Conservation (phyloP, 495 filamentous ascomycete species). For the Massariosphaeria phaeospora region DNA sequence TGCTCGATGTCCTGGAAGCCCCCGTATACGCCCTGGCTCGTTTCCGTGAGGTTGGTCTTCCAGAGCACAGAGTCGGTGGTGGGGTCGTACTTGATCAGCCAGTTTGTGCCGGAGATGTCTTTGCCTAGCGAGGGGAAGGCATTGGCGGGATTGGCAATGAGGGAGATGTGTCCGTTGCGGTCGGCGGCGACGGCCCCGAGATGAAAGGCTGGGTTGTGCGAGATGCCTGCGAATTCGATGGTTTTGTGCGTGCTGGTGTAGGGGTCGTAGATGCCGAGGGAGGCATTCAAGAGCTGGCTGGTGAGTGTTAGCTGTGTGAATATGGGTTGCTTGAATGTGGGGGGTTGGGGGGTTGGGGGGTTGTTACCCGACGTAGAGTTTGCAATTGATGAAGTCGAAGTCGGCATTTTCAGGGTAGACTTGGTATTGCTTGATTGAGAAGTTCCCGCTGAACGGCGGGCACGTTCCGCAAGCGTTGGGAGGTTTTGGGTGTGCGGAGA, state of each 20-base stretch:
- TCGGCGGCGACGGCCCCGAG: slow-evolving; percentile 8
- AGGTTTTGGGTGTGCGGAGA: too few relatives aligned
- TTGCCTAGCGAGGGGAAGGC: slow-evolving; percentile 7
- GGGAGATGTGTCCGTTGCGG: slow-evolving; percentile 2
- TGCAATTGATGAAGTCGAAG: slow-evolving; percentile 4
- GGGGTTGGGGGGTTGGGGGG: neutral
- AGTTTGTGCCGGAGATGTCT: slow-evolving; percentile 14
- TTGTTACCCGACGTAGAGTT: neutral
- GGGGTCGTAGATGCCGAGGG: slow-evolving; percentile 12
- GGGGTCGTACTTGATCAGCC: slow-evolving; percentile 5
- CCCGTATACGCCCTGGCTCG: slow-evolving; percentile 4
- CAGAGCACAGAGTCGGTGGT: neutral
- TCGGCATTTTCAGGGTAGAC: slow-evolving; percentile 8
- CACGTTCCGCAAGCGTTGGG: too few relatives aligned
- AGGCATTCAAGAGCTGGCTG: slow-evolving; percentile 5
- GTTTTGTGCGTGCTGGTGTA: neutral
- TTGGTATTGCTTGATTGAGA: neutral
- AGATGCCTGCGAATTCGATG: slow-evolving; percentile 6
- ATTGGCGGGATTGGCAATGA: slow-evolving; percentile 2
- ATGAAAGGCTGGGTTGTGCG: slow-evolving; percentile 13
- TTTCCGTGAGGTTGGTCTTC: slow-evolving; percentile 4
- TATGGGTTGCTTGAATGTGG: neutral
- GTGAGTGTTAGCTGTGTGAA: neutral
- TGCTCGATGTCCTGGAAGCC: slow-evolving; percentile 10
- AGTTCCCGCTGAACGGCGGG: slow-evolving; percentile 3